Evolutionary conservation across 2,329 filamentous ascomycete genomes (phyloP).

Genomic region (Trichoderma sp.): DNA sequence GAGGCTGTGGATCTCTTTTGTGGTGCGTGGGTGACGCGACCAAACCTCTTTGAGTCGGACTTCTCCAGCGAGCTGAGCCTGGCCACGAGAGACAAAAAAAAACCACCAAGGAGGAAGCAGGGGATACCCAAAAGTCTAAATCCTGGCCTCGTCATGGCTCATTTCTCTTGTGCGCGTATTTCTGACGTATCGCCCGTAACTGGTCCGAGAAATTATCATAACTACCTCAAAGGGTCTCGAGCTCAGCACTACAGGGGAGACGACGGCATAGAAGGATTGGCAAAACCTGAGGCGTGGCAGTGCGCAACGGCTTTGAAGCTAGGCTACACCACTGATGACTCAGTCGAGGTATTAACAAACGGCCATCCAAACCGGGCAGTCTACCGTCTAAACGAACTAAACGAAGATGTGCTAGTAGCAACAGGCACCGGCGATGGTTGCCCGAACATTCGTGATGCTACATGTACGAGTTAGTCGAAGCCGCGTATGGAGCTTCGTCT

Average conservation of each 20-base stretch:
- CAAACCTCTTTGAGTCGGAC: constrained; percentile 10
- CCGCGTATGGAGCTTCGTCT: constrained; percentile 12
- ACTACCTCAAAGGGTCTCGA: constrained; percentile 5
- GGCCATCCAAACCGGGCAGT: constrained; percentile 2
- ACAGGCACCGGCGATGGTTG: background rate
- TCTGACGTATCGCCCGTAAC: constrained; percentile 2
- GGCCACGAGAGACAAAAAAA: background rate
- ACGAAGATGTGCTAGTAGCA: constrained; percentile 3
- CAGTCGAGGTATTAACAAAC: constrained; percentile 11
- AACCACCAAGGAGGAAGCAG: background rate
- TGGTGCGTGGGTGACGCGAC: constrained; percentile 10
- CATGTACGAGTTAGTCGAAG: background rate
- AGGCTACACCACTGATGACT: constrained; percentile 28
- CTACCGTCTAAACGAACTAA: background rate
- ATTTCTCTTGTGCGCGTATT: constrained; percentile 5
- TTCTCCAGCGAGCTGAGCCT: background rate
- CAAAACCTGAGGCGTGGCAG: constrained; percentile 26
- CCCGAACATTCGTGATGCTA: background rate
- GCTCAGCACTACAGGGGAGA: background rate
- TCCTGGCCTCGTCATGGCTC: constrained; percentile 21
- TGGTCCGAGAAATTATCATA: constrained; percentile 22
- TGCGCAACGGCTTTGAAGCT: constrained; percentile 24
- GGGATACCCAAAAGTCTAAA: constrained; percentile 16
- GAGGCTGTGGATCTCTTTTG: constrained; percentile 10
- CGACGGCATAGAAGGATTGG: constrained; percentile 1